Base-by-base conservation (phyloP, 83 land plant species). In the Larix sibirica region DNA sequence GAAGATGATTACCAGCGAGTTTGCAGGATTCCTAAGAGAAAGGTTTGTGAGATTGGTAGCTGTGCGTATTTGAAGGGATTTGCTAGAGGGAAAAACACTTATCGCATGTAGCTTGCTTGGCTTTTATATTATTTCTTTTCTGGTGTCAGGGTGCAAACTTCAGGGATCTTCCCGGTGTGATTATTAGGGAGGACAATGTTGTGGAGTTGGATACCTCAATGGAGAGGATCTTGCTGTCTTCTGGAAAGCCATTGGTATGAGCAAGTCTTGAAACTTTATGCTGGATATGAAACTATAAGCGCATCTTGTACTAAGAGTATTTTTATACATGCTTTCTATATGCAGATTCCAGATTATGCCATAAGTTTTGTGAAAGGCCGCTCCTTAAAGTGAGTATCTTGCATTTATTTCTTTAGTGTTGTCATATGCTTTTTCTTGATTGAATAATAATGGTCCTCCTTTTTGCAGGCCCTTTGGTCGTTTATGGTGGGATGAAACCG, bases 401-500 rank as follows among this genome's bases (percentile, higher is more conserved):
- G 13, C 18, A 38, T 62, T 42, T 62, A 28, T 59, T 24, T 18
- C 73, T 54, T 7, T 12, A 61, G 13, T 65, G 3, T 33, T 12
- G 4, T 16, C 16, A 40, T 33, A 17, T 23, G 54, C 65, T 31
- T 62, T 47, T 24, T 68, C 23, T 23, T 33, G 77, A 40, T 66
- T 76, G 56, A 33, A 54, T 4, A 26, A 26, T 54, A 14, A 54
- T 26, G 36, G 1, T 7, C 28, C 31, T 75, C 0, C 61, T 47
- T 62, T 77, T 56, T 82, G 2, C 62, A 70, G 61, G 44, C 79
- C 76, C 14, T 97, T 96, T 85, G 99, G 90, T 6, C 89, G 98
- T 3, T 82, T 96, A 31, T 97, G 98, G 98, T 97, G 97, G 98
- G 99, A 96, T 86, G 98, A 93, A 62, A 97, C 97, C 23, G 97